These are phyloP conservation scores for Pythium utonaiense DNA, from an alignment of 352 stramenopile genomes.

Conservation along the genomic window DNA sequence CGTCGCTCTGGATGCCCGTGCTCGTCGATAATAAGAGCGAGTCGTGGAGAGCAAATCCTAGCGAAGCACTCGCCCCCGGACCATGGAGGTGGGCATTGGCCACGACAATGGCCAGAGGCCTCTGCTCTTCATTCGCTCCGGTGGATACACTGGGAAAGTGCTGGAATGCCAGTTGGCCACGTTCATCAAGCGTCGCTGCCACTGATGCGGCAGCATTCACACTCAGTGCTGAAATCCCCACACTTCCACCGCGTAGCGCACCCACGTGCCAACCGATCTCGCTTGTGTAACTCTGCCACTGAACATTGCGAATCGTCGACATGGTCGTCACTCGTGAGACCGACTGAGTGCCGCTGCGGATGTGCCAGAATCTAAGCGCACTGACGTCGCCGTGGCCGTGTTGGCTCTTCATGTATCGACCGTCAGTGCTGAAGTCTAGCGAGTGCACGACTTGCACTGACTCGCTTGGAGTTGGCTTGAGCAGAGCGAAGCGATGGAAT, in stretches of 20 bases:
- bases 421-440: slow-evolving; percentile 69
- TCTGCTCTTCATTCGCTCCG: neutral
- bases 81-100: slow-evolving; percentile 21
- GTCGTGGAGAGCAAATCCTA: slow-evolving; percentile 61
- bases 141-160: slow-evolving; percentile 14
- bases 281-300: slow-evolving; percentile 53
- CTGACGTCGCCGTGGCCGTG: slow-evolving; percentile 21
- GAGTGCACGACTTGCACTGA: slow-evolving; percentile 19
- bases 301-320: slow-evolving; percentile 33
- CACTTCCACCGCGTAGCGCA: slow-evolving; percentile 3
- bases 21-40: slow-evolving; percentile 48
- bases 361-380: slow-evolving; percentile 56
- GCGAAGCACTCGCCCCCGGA: neutral
- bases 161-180: slow-evolving; percentile 19
- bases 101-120: slow-evolving; percentile 6
- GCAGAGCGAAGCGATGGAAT: slow-evolving; percentile 50
- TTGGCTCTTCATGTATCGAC: slow-evolving; percentile 52
- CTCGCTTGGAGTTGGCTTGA: slow-evolving; percentile 41
- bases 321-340: slow-evolving; percentile 50
- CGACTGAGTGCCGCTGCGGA: slow-evolving; percentile 32
- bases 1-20: slow-evolving; percentile 14
- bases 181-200: slow-evolving; percentile 11
- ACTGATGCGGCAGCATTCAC: slow-evolving; percentile 18
- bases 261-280: slow-evolving; percentile 45
- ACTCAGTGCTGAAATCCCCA: neutral